Evolutionary conservation across 148 eudicot genomes (phyloP), one percentile per base, ranked within the genome.

Genomic region (Pouteria glomerata): DNA sequence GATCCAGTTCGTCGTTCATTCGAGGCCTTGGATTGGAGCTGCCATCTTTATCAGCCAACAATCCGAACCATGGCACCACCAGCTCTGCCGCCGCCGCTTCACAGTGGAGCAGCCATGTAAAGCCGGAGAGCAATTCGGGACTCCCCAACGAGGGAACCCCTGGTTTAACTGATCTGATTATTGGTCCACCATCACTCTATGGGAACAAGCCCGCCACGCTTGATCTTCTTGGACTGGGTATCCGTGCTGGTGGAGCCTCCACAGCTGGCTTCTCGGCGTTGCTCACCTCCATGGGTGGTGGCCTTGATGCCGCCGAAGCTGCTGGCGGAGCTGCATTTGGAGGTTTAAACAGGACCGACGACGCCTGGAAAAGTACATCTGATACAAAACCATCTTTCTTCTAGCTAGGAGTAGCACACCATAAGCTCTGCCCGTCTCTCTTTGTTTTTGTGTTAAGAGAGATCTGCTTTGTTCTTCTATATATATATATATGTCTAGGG

Each of bases 151-250:
- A 41, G 66, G 73, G 72, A 27, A 58, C 64, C 14, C 60, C 67
- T 14, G 61, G 60, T 6, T 62, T 61, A 12, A 65, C 74, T n/a
- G 72, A 75, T 21, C 50, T 76, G 57, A 69, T 83, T 70, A 44
- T 82, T 78, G 66, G 74, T 26, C 70, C 86, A 29, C 59, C 77
- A 4, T 59, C 76, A 19, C 24, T 77, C 2, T 83, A 79, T 59
- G 82, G 72, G 27, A 66, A 72, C 24, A 79, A 76, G 68, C 91
- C 91, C 15, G 74, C 83, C 8, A 89, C 94, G 0, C 80, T 89
- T 13, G 94, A 89, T 73, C 70, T 89, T 56, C 87, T 89, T 1
- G 90, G 93, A 8, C 70, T 89, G 2, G 94, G 94, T 8, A 69
- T 80, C 7, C 83, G 84, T 26, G 61, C 50, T 4, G 74, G 74